These are phyloP conservation scores for Rutstroemia sp. DNA, from an alignment of 2,329 filamentous ascomycete genomes.

Conservation along the genomic window DNA sequence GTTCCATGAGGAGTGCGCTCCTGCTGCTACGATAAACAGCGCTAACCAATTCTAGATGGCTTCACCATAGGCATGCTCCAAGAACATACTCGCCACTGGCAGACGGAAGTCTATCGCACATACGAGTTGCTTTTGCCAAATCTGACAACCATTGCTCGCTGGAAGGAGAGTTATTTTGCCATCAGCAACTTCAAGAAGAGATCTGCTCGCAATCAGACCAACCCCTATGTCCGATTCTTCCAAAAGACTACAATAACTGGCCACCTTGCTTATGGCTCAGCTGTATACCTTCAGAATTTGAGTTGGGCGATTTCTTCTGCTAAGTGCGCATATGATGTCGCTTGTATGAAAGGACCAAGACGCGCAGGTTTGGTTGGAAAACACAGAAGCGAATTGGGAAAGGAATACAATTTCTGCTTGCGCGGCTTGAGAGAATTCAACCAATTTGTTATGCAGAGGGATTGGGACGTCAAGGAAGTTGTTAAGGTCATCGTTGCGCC, in stretches of 20 bases:
- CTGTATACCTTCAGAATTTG: not conserved
- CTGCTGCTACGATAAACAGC: not conserved
- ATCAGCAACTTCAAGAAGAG: slow-evolving; percentile 1
- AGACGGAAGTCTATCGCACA: not conserved
- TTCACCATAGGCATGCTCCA: not conserved
- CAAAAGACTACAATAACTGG: not conserved
- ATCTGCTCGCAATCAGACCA: not conserved
- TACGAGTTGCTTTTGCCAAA: not conserved
- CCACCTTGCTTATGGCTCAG: not conserved
- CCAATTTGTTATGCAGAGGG: not conserved
- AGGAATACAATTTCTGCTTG: not conserved
- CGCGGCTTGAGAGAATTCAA: not conserved
- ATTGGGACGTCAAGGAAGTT: slow-evolving; percentile 3
- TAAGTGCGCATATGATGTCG: not conserved
- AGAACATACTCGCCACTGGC: not conserved
- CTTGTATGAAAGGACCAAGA: not conserved
- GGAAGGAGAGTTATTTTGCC: slow-evolving; percentile 3
- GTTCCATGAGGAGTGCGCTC: too few relatives aligned
- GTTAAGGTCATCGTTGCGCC: too few relatives aligned
- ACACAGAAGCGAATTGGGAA: not conserved
- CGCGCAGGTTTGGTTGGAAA: not conserved
- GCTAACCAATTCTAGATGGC: not conserved
- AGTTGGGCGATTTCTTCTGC: not conserved
- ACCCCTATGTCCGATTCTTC: slow-evolving; percentile 2
- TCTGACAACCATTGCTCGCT: not conserved